Evolutionary conservation across 2,329 filamentous ascomycete genomes (phyloP).

Genomic region (Sporothrix variecibatus): DNA sequence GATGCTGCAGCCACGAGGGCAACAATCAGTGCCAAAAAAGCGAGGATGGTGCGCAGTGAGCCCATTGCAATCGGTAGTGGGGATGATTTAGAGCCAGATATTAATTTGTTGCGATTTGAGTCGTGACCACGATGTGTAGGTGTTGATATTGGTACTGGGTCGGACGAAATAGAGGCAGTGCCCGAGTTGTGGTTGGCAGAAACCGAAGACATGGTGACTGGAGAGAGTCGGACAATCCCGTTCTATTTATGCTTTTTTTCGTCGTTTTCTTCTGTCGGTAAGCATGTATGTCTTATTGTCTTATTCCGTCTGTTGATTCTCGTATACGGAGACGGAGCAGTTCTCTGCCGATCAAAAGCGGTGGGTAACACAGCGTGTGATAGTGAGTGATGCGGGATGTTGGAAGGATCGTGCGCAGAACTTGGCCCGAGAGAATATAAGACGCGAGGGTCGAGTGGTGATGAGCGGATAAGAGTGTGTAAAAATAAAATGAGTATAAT

Average conservation of each 20-base stretch:
- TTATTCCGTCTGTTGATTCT: neutral
- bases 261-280: neutral
- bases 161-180: neutral
- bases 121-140: neutral
- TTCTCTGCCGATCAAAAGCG: neutral
- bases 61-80: constrained; percentile 3
- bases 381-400: neutral
- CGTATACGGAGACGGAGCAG: neutral
- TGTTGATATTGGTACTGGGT: neutral
- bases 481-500: neutral
- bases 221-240: neutral
- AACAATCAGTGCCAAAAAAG: neutral
- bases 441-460: neutral
- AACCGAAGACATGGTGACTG: neutral
- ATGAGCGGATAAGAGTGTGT: neutral
- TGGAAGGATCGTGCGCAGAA: neutral
- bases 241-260: neutral
- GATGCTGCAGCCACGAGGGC: neutral
- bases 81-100: neutral
- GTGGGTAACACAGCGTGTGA: neutral
- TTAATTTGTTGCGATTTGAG: neutral
- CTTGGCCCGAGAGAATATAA: neutral
- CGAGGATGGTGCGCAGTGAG: neutral
- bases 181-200: neutral
- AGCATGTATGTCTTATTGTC: neutral